Evolutionary conservation across 2,329 filamentous ascomycete species (phyloP).

Genomic region (Diatrype stigma): DNA sequence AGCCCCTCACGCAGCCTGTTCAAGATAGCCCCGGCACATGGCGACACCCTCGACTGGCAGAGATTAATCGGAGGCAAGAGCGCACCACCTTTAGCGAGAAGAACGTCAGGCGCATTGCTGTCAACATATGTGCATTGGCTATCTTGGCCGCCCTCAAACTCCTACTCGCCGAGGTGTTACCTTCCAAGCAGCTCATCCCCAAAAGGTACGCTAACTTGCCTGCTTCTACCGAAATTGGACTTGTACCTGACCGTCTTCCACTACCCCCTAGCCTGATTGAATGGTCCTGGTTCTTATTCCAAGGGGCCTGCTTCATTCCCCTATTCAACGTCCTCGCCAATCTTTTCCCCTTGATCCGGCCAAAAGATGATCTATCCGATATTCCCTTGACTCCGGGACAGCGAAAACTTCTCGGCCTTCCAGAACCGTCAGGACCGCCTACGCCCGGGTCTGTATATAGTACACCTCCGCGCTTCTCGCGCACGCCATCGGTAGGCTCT

Average conservation of each 20-base stretch:
- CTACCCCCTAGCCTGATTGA: background rate
- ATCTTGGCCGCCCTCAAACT: slow-evolving; percentile 27
- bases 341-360: slow-evolving; percentile 66
- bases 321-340: slow-evolving; percentile 69
- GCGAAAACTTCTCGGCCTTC: slow-evolving; percentile 76
- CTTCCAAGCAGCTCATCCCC: slow-evolving; percentile 16
- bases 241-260: background rate
- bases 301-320: slow-evolving; percentile 51
- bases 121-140: slow-evolving; percentile 49
- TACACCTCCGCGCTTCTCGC: slow-evolving; percentile 82
- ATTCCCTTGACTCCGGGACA: slow-evolving; percentile 90
- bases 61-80: slow-evolving; percentile 79
- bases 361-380: slow-evolving; percentile 75
- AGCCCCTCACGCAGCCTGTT: slow-evolving; percentile 24
- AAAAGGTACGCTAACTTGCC: slow-evolving; percentile 14
- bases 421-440: slow-evolving; percentile 57
- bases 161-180: slow-evolving; percentile 15
- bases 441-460: slow-evolving; percentile 70
- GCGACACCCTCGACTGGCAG: slow-evolving; percentile 83
- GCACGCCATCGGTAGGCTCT: slow-evolving; percentile 65
- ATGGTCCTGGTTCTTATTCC: slow-evolving; percentile 38
- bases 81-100: slow-evolving; percentile 73
- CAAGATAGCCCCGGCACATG: slow-evolving; percentile 71
- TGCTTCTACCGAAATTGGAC: background rate
- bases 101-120: slow-evolving; percentile 66